These are phyloP conservation scores for Ruellia speciosa DNA, from an alignment of 305 asterid genomes.

Conservation along the genomic window DNA sequence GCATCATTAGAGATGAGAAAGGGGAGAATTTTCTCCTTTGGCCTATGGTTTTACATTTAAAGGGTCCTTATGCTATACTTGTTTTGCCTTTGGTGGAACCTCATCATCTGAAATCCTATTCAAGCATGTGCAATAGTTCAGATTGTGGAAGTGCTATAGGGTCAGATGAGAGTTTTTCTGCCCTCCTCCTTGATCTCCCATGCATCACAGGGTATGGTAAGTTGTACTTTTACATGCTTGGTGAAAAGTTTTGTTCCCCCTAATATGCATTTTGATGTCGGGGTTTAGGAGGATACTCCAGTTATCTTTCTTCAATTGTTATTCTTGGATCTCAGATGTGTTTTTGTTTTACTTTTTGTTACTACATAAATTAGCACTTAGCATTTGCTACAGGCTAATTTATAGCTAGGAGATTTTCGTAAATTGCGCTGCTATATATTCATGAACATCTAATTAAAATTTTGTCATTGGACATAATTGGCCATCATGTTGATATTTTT, in stretches of 20 bases:
- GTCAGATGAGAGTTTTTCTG: slow-evolving; percentile 63
- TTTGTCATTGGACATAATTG: not conserved
- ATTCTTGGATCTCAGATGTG: slow-evolving; percentile 5
- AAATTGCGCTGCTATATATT: not conserved
- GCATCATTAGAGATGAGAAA: slow-evolving; percentile 45
- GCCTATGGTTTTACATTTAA: slow-evolving; percentile 74
- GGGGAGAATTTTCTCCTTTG: slow-evolving; percentile 50
- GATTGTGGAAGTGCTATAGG: slow-evolving; percentile 80
- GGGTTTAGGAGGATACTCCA: too few relatives aligned
- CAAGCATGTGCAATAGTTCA: slow-evolving; percentile 55
- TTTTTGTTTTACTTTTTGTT: not conserved
- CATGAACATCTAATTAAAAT: slow-evolving; percentile 2
- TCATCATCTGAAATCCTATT: slow-evolving; percentile 61
- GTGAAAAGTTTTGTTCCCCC: slow-evolving; percentile 3
- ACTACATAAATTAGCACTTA: slow-evolving; percentile 1
- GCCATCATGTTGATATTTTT: not conserved
- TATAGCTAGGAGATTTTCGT: not conserved
- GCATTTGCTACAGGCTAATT: not conserved
- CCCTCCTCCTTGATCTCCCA: slow-evolving; percentile 75
- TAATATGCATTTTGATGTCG: slow-evolving; percentile 4
- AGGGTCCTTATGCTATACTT: slow-evolving; percentile 65
- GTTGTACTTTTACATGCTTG: slow-evolving; percentile 32
- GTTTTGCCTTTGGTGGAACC: slow-evolving; percentile 83
- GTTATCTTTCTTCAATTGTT: slow-evolving; percentile 13
- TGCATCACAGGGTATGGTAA: slow-evolving; percentile 99